Evolutionary conservation across 805 yeast species (phyloP), one percentile per base, ranked within the genome.

Genomic region (Teunomyces barrocoloradensis): DNA sequence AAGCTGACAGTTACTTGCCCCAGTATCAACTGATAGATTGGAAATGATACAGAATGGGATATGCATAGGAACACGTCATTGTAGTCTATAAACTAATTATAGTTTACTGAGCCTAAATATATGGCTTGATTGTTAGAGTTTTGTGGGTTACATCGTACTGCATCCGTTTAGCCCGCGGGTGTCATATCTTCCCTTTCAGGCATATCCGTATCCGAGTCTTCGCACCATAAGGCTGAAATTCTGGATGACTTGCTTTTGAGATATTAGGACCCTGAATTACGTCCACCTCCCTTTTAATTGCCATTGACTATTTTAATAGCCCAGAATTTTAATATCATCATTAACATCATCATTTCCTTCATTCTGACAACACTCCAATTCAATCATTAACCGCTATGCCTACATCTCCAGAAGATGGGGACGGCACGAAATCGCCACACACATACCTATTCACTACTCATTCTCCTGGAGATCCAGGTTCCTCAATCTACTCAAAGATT

Each of bases 401-500:
- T 20, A 15, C 38, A 7, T 23, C 40, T n/a, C 25, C 40, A 37
- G 40, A 37, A 9, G 40, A 23, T 9, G 40, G n/a, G 18, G 29
- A 37, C 23, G 40, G 18, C 12, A n/a, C 27, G 17, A 37, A 37
- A 37, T 20, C 40, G 40, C 40, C 29, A 3, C 25, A 25, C 17
- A 13, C 40, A 6, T 6, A 23, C 17, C 1, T 23, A 15, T 36
- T 23, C 15, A 37, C 28, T 12, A 21, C 28, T 4, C 17, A 21
- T 20, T 23, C 40, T 21, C 18, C 40, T 3, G 40, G 18, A 37
- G 29, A 37, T 3, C 13, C 23, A 7, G 34, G 17, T 12, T 20
- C 41, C 2, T 48, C 49, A 5, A 40, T 48, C 13, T 48, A 30
- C 21, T 13, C 42, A 15, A 45, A 48, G 23, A 20, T 45, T 11